A percentile compares a stretch with the other conserved stretches of the same genome.
Conservation (phyloP, 306 rosid species). For the Inga oerstediana region DNA sequence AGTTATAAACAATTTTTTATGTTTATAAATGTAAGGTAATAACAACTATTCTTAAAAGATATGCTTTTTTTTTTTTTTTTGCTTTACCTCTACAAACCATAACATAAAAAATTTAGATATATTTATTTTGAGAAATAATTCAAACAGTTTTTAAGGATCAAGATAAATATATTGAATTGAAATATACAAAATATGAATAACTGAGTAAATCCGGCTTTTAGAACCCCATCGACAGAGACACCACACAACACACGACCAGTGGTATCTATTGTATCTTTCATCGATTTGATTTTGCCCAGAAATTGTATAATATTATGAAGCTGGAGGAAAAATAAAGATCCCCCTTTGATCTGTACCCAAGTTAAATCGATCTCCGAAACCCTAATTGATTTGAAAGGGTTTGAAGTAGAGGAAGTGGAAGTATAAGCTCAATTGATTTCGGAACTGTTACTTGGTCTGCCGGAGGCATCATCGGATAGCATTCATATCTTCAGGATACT, state of each 20-base stretch:
- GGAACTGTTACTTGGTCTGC: background rate
- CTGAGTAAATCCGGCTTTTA: background rate
- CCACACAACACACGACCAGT: background rate
- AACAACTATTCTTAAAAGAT: too few species aligned
- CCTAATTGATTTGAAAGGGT: slow-evolving; percentile 26
- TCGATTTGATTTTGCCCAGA: background rate
- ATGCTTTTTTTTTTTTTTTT: too few species aligned
- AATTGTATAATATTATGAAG: background rate
- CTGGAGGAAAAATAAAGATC: background rate
- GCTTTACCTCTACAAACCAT: too few species aligned
- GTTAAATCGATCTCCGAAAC: slow-evolving; percentile 21
- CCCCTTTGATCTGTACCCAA: background rate
- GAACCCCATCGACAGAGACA: background rate
- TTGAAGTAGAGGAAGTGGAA: background rate
- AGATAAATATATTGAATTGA: background rate
- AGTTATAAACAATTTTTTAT: too few species aligned
- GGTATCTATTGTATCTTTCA: background rate
- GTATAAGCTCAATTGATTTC: background rate
- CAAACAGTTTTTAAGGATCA: too few species aligned
- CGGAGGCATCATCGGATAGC: background rate
- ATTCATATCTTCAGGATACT: background rate
- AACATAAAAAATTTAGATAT: too few species aligned
- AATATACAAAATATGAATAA: too few species aligned
- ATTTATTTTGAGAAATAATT: too few species aligned
- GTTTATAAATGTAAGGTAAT: too few species aligned